Evolutionary conservation across 2,329 filamentous ascomycete species (phyloP).

Genomic region (Monosporascus cannonballus): DNA sequence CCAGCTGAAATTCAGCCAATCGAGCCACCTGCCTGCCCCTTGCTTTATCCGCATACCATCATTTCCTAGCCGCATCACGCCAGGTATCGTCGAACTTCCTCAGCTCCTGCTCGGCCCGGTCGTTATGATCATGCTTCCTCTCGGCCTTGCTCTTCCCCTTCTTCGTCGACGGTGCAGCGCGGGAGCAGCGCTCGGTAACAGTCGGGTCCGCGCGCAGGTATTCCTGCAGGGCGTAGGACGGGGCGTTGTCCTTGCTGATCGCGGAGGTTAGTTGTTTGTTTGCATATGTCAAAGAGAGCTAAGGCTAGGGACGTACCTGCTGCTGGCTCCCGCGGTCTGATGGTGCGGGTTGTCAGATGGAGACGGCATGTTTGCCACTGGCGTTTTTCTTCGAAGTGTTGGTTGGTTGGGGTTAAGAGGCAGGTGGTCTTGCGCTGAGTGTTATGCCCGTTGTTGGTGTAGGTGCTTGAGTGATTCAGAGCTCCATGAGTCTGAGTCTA

Average conservation of each 20-base stretch:
- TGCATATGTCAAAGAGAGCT: not conserved
- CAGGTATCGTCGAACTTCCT: not conserved
- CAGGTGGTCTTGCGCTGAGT: no score
- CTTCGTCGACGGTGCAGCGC: not conserved
- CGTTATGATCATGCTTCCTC: not conserved
- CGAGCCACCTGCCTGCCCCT: no score
- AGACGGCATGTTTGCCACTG: no score
- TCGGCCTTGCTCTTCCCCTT: not conserved
- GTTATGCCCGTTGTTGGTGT: no score
- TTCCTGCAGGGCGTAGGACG: not conserved
- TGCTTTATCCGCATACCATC: no score
- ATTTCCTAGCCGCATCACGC: not conserved
- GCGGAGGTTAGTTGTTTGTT: no score
- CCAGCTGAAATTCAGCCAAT: no score
- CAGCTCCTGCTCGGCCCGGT: not conserved
- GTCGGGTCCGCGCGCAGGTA: not conserved
- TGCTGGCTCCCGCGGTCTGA: not conserved
- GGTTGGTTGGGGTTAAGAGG: no score
- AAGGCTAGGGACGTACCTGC: not conserved
- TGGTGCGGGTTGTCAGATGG: no score
- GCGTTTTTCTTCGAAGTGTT: no score
- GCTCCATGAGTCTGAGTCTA: no score
- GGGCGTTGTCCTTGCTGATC: not conserved
- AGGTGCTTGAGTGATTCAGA: no score
- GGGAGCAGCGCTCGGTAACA: not conserved